Base-by-base conservation (phyloP, 352 stramenopile species). In the Globisporangium echinulatum region DNA sequence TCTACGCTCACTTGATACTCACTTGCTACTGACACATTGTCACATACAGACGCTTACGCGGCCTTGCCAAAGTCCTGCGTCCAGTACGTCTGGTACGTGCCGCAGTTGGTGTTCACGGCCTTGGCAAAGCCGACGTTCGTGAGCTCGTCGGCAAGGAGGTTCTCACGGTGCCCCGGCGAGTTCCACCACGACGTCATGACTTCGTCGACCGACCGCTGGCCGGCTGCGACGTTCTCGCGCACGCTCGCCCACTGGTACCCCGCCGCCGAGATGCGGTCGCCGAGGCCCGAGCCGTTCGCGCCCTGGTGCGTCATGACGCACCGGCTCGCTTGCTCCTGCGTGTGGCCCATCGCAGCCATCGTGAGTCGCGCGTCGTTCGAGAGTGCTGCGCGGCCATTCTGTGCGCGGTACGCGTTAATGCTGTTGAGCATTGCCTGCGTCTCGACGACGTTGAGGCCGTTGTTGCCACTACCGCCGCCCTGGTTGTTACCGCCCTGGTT, bases 161-260 rank as follows among this genome's bases (percentile, higher is more conserved):
- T 85, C n/a, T 62, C 62, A 2, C 63, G 53, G 64, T 86, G 76
- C 0, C 72, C 72, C 0, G 50, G n/a, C 49, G 76, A 86, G 48
- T 82, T 80, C 72, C 72, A 78, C 75, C 72, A 85, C 7, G 70
- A 73, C 0, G 43, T 74, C 71, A 85, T 87, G 25, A 82, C 74
- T 17, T 54, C 49, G 7, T 65, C 53, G 1, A 87, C 71, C 8
- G 56, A 67, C 10, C 54, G 49, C 48, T 81, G 75, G 0, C 77
- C 77, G 0, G 74, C 72, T 44, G 74, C 74, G n/a, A 87, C 73
- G 55, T 87, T 87, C 63, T 87, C 77, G 1, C 66, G 71, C 25
- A 67, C 59, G 9, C 66, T 56, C 5, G 37, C 60, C 75, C 75
- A 85, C 36, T 71, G 50, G 61, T 78, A 86, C 13, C 70, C 70